Conservation (phyloP, 2,329 filamentous ascomycete genomes). For the Macroventuria anomochaeta region DNA sequence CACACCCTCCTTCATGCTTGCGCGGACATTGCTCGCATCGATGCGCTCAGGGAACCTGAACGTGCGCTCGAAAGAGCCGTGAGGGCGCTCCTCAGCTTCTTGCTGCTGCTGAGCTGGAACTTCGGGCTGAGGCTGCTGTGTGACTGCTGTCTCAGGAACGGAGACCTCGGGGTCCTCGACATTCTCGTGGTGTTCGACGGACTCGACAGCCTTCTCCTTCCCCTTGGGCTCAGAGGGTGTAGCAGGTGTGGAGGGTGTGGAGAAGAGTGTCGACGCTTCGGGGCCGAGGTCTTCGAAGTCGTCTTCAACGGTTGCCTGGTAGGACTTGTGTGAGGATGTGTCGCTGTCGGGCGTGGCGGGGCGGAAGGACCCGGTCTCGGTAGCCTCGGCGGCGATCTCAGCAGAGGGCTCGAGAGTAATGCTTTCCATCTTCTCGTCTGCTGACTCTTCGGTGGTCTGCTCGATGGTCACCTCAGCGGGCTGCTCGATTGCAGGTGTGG, state of each 20-base stretch:
- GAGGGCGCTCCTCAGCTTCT: constrained; percentile 60
- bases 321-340: constrained; percentile 41
- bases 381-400: constrained; percentile 1
- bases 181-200: constrained; percentile 19
- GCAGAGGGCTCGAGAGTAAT: constrained; percentile 30
- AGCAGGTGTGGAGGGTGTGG: constrained; percentile 22
- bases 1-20: constrained; percentile 70
- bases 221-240: constrained; percentile 28
- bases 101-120: constrained; percentile 23
- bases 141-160: constrained; percentile 22
- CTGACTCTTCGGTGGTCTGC: constrained; percentile 3
- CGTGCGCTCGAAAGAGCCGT: constrained; percentile 71
- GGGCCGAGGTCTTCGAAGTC: constrained; percentile 46
- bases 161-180: constrained; percentile 11
- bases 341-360: constrained; percentile 35
- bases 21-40: constrained; percentile 67
- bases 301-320: constrained; percentile 47
- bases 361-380: constrained; percentile 13
- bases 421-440: constrained; percentile 26
- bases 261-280: constrained; percentile 38
- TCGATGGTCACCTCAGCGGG: background rate
- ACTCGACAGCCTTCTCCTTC: constrained; percentile 38
- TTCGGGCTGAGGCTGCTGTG: constrained; percentile 29
- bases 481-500: background rate
- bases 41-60: constrained; percentile 72